These are phyloP conservation scores for Striga hermonthica DNA, from an alignment of 305 asterid genomes.

Conservation along the genomic window DNA sequence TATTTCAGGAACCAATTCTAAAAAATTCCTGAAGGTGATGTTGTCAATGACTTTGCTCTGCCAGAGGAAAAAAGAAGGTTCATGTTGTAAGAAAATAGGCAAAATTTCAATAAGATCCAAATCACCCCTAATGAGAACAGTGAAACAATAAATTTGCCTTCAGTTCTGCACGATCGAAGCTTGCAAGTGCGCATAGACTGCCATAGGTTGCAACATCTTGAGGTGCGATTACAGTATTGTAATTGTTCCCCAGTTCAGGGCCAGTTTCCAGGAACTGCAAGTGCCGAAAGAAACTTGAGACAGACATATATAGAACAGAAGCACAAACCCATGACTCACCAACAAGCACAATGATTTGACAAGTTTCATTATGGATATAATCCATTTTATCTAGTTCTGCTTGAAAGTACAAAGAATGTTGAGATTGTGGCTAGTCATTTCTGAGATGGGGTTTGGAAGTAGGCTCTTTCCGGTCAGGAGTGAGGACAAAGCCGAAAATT, in stretches of 20 bases:
- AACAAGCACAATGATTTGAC: not conserved
- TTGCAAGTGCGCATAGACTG: constrained; percentile 83
- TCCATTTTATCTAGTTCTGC: too few relatives aligned
- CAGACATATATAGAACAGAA: not conserved
- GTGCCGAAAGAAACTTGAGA: constrained; percentile 37
- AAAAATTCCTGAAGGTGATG: constrained; percentile 55
- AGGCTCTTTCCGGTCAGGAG: too few relatives aligned
- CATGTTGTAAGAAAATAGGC: constrained; percentile 17
- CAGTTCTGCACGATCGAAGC: constrained; percentile 67
- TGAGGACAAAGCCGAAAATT: too few relatives aligned
- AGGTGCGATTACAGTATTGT: constrained; percentile 75
- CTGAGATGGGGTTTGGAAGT: too few relatives aligned
- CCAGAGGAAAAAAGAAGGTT: constrained; percentile 27
- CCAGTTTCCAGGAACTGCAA: constrained; percentile 84
- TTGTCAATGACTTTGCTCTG: constrained; percentile 93
- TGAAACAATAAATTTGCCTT: constrained; percentile 38
- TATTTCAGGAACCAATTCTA: constrained; percentile 71
- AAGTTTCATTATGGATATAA: too few relatives aligned
- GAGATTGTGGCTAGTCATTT: too few relatives aligned
- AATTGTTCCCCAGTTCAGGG: constrained; percentile 71
- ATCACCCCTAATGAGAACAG: constrained; percentile 7
- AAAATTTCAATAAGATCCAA: not conserved
- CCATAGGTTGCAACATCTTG: constrained; percentile 95
- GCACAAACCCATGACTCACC: not conserved
- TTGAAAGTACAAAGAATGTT: too few relatives aligned